Percentiles rank a stretch among this genome's conserved stretches.
Conservation (phyloP, 1,284 basidiomycete species). For the Cutaneotrichosporon spelunceum region DNA sequence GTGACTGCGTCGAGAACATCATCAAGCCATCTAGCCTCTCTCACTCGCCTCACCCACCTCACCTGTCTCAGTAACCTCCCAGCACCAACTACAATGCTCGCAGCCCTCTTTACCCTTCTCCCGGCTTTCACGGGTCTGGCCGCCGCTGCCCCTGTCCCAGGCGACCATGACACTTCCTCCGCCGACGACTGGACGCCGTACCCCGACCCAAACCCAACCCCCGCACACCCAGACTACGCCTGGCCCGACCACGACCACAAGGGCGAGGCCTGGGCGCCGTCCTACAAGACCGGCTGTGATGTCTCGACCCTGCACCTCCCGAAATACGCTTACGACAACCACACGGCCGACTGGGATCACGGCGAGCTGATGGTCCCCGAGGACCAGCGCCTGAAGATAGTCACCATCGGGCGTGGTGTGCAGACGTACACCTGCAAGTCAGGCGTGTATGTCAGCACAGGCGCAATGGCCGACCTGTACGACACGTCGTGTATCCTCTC, state of each 20-base stretch:
- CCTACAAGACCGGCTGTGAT: not conserved
- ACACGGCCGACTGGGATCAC: not conserved
- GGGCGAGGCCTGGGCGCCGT: not conserved
- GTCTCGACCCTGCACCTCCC: not conserved
- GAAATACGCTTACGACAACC: not conserved
- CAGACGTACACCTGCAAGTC: slow-evolving; percentile 42
- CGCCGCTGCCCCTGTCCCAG: not conserved
- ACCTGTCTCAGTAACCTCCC: not conserved
- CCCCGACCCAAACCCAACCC: not conserved
- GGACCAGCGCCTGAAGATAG: slow-evolving; percentile 19
- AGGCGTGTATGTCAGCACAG: slow-evolving; percentile 31
- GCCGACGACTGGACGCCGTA: not conserved
- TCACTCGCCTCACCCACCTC: not conserved
- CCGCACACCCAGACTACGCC: not conserved
- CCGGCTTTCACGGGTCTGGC: not conserved
- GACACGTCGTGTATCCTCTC: slow-evolving; percentile 52
- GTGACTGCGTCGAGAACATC: too few relatives aligned
- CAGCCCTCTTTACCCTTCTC: not conserved
- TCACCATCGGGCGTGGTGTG: slow-evolving; percentile 32
- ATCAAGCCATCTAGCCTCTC: too few relatives aligned
- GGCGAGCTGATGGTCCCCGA: slow-evolving; percentile 10
- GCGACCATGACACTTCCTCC: not conserved
- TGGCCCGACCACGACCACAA: not conserved
- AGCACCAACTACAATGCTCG: not conserved
- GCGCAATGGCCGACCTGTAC: slow-evolving; percentile 53